These are phyloP conservation scores for Pythium rishiriense DNA, from an alignment of 352 stramenopile species.

Conservation along the genomic window DNA sequence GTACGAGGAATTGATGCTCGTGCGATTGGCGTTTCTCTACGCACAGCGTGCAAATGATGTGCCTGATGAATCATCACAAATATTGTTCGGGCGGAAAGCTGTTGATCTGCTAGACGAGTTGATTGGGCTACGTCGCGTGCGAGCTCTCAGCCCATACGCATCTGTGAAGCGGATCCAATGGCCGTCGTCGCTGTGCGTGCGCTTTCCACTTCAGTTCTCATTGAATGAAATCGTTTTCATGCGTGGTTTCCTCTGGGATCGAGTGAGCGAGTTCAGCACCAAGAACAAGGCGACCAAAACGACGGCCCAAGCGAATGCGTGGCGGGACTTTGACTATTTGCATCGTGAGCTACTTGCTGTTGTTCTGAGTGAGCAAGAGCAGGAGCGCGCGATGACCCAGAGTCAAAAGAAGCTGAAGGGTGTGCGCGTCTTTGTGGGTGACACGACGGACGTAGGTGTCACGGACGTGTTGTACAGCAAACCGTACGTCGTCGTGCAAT, in stretches of 20 bases:
- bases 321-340: conserved; percentile 45
- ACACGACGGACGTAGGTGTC: conserved; percentile 39
- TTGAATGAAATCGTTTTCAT: conserved; percentile 20
- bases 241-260: conserved; percentile 22
- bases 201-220: conserved; percentile 18
- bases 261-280: not conserved
- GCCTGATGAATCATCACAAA: not conserved
- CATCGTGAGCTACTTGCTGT: conserved; percentile 43
- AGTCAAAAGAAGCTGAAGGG: conserved; percentile 31
- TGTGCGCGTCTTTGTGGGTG: conserved; percentile 47
- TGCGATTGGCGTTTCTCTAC: conserved; percentile 59
- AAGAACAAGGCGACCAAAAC: conserved; percentile 12
- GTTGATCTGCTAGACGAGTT: conserved; percentile 26
- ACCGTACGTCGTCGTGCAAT: conserved; percentile 45
- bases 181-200: conserved; percentile 3
- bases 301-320: conserved; percentile 33
- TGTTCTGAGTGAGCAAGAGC: conserved; percentile 21
- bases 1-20: conserved; percentile 56
- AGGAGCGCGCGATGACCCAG: not conserved
- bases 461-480: conserved; percentile 49
- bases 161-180: conserved; percentile 18
- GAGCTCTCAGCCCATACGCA: not conserved
- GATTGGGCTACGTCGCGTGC: conserved; percentile 13
- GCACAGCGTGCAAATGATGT: conserved; percentile 27
- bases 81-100: conserved; percentile 5